Percentiles rank a stretch among this genome's conserved stretches.
Conservation (phyloP, 371 early-diverging fungal genomes). For the Mortierella sp. region DNA sequence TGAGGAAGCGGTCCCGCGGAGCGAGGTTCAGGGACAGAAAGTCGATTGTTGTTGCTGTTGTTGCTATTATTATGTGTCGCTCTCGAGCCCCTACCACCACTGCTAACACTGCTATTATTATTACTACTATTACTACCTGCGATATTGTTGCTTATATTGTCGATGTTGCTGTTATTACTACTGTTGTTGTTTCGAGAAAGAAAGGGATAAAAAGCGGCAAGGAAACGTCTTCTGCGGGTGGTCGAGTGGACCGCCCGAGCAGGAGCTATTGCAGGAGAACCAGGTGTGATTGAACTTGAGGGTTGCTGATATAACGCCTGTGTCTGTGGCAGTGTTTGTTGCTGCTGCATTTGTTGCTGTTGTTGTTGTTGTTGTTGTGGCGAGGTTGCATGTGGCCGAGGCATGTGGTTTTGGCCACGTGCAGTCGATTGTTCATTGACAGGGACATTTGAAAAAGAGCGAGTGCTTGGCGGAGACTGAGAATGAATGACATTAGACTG, state of each 20-base stretch:
- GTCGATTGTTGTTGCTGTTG: slow-evolving; percentile 12
- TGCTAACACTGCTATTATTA: too few species aligned
- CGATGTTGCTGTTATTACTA: slow-evolving; percentile 10
- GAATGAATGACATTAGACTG: neutral
- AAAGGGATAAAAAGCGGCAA: slow-evolving; percentile 29
- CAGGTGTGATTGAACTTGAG: neutral
- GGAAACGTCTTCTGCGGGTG: slow-evolving; percentile 30
- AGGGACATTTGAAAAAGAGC: neutral
- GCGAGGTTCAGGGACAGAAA: slow-evolving; percentile 15
- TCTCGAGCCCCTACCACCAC: neutral
- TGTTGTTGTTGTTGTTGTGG: slow-evolving; percentile 6
- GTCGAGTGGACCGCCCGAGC: slow-evolving; percentile 24
- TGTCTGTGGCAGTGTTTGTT: neutral
- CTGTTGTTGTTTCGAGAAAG: slow-evolving; percentile 25
- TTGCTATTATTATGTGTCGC: neutral
- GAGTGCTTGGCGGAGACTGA: neutral
- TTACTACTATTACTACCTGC: neutral
- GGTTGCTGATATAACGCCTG: neutral
- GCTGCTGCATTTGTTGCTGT: slow-evolving; percentile 12
- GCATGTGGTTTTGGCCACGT: slow-evolving; percentile 10
- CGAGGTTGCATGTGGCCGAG: neutral
- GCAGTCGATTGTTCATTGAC: neutral
- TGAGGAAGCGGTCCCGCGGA: neutral
- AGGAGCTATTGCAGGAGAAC: slow-evolving; percentile 2
- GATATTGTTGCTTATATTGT: neutral